Conservation (phyloP, 108 stramenopile species). For the Epipyxis sp. region DNA sequence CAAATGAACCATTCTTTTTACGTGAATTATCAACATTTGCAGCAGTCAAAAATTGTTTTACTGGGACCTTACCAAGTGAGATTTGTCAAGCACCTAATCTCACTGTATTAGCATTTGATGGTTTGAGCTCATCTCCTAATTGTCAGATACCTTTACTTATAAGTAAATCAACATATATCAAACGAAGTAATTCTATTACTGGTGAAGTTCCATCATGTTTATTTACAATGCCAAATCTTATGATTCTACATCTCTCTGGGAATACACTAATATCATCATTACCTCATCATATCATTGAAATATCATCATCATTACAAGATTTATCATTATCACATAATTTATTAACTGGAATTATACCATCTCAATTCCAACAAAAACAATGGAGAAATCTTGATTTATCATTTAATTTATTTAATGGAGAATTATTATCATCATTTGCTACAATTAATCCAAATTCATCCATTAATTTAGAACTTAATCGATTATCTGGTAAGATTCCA, state of each 20-base stretch:
- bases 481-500: not conserved
- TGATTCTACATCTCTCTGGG: conserved; percentile 1
- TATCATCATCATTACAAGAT: not conserved
- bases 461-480: not conserved
- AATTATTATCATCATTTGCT: not conserved
- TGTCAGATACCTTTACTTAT: not conserved
- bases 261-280: not conserved
- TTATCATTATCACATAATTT: conserved; percentile 2
- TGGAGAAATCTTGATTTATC: not conserved
- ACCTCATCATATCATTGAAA: not conserved
- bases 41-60: conserved; percentile 14
- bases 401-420: not conserved
- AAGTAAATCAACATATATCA: not conserved
- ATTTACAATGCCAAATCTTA: not conserved
- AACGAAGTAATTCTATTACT: not conserved
- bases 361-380: not conserved
- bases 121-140: not conserved
- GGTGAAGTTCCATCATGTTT: not conserved
- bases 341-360: not conserved
- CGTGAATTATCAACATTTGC: not conserved
- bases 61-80: conserved; percentile 7
- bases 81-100: conserved; percentile 23
- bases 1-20: not conserved
- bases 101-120: conserved; percentile 6
- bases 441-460: not conserved